phyloP scores from a whole-genome alignment of 305 asterid species.

The Solanum hybrid region DNA sequence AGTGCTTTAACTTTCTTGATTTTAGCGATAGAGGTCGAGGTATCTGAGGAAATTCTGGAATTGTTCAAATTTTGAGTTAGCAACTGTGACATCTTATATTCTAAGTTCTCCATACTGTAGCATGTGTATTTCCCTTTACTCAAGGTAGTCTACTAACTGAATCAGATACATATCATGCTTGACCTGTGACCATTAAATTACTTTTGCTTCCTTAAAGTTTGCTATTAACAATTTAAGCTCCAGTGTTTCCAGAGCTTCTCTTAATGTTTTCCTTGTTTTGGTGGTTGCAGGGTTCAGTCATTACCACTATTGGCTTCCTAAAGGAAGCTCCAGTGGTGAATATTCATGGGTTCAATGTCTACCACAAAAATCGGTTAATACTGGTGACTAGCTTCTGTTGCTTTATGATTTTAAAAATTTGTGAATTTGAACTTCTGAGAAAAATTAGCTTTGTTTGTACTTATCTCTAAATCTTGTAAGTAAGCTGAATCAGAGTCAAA shows the following conservation, averaged over 20 bases:
- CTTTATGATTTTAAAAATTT: not conserved
- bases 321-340: slow-evolving; percentile 88
- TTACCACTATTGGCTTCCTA: slow-evolving; percentile 77
- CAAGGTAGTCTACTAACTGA: not conserved
- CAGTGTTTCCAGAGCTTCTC: not conserved
- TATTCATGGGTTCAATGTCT: slow-evolving; percentile 87
- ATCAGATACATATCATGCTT: not conserved
- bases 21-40: not conserved
- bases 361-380: slow-evolving; percentile 91
- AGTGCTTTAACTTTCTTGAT: not conserved
- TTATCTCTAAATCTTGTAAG: not conserved
- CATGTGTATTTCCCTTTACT: not conserved
- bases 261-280: not conserved
- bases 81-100: not conserved
- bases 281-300: slow-evolving; percentile 44
- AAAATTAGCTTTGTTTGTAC: not conserved
- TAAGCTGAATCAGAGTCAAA: not conserved
- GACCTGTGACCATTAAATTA: not conserved
- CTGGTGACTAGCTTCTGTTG: slow-evolving; percentile 43
- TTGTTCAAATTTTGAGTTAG: not conserved
- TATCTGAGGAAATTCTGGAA: not conserved
- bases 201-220: not conserved
- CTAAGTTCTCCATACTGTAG: not conserved
- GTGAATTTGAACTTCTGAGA: not conserved
- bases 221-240: not conserved